A percentile compares a stretch with the other conserved stretches of the same genome.
These are phyloP conservation scores for Lentinula sp. DNA, from an alignment of 768 basidiomycete genomes.

Conservation along the genomic window DNA sequence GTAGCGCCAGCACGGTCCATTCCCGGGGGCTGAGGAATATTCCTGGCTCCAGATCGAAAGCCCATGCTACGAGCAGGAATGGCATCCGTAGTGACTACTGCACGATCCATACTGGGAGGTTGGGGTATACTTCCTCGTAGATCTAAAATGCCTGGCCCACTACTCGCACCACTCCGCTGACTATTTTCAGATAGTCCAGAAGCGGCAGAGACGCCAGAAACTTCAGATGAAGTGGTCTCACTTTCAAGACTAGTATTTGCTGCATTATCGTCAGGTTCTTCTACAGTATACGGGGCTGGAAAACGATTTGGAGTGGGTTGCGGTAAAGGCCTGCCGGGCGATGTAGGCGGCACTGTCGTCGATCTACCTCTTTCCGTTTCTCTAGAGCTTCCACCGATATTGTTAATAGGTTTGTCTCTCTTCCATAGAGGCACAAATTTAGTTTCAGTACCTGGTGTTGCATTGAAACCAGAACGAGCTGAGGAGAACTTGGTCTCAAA, in stretches of 20 bases:
- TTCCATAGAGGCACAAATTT: slow-evolving; percentile 5
- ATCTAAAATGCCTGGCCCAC: not conserved
- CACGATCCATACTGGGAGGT: not conserved
- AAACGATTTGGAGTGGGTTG: not conserved
- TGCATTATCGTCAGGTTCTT: not conserved
- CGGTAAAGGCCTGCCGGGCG: not conserved
- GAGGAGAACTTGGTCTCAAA: not conserved
- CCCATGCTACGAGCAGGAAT: not conserved
- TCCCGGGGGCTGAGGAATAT: not conserved
- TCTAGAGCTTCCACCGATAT: not conserved
- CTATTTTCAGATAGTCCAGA: not conserved
- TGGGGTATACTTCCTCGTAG: not conserved
- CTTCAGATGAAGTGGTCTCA: not conserved
- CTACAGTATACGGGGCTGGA: not conserved
- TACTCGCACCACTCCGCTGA: not conserved
- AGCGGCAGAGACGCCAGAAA: not conserved
- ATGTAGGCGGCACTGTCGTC: not conserved
- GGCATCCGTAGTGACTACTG: not conserved
- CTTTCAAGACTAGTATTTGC: not conserved
- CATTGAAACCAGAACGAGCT: not conserved
- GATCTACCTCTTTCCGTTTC: not conserved
- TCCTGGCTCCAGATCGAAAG: not conserved
- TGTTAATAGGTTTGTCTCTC: not conserved
- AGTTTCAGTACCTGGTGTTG: not conserved
- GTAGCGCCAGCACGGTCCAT: not conserved